Evolutionary conservation across 306 rosid genomes (phyloP).

Genomic region (Castanospermum australe): DNA sequence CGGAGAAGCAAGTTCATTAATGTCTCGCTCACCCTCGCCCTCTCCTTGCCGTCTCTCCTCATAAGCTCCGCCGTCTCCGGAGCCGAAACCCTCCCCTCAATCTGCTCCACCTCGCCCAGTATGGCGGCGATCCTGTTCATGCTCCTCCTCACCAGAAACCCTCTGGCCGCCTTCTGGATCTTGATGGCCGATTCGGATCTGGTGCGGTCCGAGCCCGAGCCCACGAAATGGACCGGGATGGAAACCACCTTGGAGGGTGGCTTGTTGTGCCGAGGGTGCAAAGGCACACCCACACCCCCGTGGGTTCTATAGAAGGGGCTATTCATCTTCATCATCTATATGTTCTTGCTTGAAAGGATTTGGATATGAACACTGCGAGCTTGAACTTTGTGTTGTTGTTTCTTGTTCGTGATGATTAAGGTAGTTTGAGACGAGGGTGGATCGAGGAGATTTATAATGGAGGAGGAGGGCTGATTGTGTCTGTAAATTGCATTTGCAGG

Average conservation of each 20-base stretch:
- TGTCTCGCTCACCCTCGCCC: slow-evolving; percentile 51
- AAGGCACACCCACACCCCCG: slow-evolving; percentile 15
- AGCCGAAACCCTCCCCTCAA: slow-evolving; percentile 33
- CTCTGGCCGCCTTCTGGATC: slow-evolving; percentile 67
- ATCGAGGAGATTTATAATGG: not conserved
- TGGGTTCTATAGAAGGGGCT: slow-evolving; percentile 20
- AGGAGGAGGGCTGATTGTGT: too few species aligned
- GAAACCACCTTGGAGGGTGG: slow-evolving; percentile 48
- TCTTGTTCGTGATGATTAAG: not conserved
- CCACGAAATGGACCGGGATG: slow-evolving; percentile 58
- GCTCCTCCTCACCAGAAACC: slow-evolving; percentile 57
- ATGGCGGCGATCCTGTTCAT: slow-evolving; percentile 53
- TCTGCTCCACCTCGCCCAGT: slow-evolving; percentile 43
- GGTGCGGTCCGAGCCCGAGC: not conserved
- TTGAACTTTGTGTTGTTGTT: not conserved
- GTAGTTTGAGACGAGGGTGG: not conserved
- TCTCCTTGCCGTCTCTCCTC: slow-evolving; percentile 51
- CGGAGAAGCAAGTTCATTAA: slow-evolving; percentile 64
- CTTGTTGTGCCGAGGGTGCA: slow-evolving; percentile 21
- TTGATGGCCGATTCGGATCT: slow-evolving; percentile 37
- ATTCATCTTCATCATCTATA: slow-evolving; percentile 23
- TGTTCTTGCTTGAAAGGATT: too few species aligned
- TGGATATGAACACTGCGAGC: too few species aligned
- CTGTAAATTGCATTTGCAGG: not conserved
- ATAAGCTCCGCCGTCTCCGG: slow-evolving; percentile 31